phyloP scores from a whole-genome alignment of 2,329 filamentous ascomycete species.

The Botrytis squamosa region DNA sequence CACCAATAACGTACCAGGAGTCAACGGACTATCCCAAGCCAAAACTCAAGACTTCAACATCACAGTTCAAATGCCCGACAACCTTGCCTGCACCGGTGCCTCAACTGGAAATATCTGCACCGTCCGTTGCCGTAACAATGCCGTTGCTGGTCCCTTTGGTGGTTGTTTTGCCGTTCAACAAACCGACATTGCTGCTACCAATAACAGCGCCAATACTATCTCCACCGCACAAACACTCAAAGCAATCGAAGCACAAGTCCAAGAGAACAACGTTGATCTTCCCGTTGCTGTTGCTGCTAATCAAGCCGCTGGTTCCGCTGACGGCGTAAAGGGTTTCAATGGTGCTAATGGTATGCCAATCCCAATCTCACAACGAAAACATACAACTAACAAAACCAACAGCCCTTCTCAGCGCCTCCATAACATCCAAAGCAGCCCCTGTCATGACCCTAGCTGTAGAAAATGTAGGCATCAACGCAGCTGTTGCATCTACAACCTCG shows the following conservation, averaged over 20 bases:
- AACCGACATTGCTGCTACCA: conserved; percentile 44
- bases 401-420: conserved; percentile 15
- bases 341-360: conserved; percentile 34
- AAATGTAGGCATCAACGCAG: background rate
- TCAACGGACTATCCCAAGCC: conserved; percentile 42
- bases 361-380: background rate
- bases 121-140: conserved; percentile 58
- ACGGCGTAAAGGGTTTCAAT: conserved; percentile 38
- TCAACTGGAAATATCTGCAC: conserved; percentile 57
- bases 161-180: conserved; percentile 60
- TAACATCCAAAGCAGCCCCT: conserved; percentile 15
- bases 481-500: background rate
- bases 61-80: conserved; percentile 51
- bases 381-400: background rate
- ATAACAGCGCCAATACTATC: conserved; percentile 49
- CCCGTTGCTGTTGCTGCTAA: conserved; percentile 47
- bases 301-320: conserved; percentile 43
- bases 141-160: conserved; percentile 55
- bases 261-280: conserved; percentile 52
- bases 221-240: conserved; percentile 47
- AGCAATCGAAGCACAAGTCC: conserved; percentile 49
- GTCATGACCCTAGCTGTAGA: conserved; percentile 12
- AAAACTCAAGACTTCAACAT: conserved; percentile 58
- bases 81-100: conserved; percentile 50
- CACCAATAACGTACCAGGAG: conserved; percentile 58